These are phyloP conservation scores for Trypanosoma brucei DNA, from an alignment of 208 protist genomes.

Conservation along the genomic window DNA sequence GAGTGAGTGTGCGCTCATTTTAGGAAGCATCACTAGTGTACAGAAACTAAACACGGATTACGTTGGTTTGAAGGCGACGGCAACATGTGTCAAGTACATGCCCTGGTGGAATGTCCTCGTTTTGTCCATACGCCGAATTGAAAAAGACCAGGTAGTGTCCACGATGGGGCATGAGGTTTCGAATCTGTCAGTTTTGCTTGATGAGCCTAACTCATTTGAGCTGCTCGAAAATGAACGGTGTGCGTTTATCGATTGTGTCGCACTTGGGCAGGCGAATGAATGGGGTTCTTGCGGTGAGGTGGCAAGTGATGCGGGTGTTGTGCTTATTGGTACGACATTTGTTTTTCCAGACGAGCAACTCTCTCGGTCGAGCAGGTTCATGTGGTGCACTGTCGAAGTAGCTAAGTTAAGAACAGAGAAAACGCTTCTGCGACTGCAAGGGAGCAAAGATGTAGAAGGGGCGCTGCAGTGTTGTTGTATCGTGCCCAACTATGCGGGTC, in stretches of 20 bases:
- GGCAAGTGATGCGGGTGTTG: conserved; percentile 11
- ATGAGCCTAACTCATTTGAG: conserved; percentile 13
- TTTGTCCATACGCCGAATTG: conserved; percentile 39
- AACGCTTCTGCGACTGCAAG: conserved; percentile 25
- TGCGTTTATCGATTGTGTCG: conserved; percentile 62
- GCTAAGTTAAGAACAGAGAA: conserved; percentile 10
- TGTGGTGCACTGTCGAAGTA: conserved; percentile 24
- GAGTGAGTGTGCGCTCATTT: conserved; percentile 17
- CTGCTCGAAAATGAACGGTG: conserved; percentile 80
- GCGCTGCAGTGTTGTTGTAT: conserved; percentile 72
- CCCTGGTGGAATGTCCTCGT: conserved; percentile 51
- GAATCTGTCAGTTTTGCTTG: not conserved
- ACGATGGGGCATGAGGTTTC: conserved; percentile 13
- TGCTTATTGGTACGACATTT: conserved; percentile 77
- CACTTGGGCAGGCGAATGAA: conserved; percentile 29
- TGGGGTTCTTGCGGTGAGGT: conserved; percentile 3
- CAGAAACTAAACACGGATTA: conserved; percentile 51
- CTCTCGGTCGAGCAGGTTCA: conserved; percentile 21
- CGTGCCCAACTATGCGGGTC: conserved; percentile 59
- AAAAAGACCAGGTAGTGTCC: conserved; percentile 61
- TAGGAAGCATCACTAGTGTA: conserved; percentile 26
- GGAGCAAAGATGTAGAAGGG: conserved; percentile 62
- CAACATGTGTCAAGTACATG: conserved; percentile 60
- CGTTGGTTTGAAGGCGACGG: conserved; percentile 40
- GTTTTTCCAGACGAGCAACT: conserved; percentile 47